Conservation (phyloP, 805 yeast species). For the Maudiozyma serrabonitensis region DNA sequence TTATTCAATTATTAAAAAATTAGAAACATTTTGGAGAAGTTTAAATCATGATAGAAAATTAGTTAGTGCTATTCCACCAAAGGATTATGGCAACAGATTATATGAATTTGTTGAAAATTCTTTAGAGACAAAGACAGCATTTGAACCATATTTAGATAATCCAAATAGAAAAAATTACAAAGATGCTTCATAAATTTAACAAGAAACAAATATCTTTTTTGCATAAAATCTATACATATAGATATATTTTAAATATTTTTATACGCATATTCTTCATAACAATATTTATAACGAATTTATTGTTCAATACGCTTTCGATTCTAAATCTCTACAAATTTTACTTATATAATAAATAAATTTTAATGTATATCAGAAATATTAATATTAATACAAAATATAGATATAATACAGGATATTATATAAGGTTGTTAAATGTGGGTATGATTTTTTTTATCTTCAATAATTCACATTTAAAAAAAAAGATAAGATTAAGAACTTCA, state of each 20-base stretch:
- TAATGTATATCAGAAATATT: no score
- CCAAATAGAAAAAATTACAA: constrained; percentile 14
- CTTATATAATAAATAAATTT: no score
- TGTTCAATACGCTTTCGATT: no score
- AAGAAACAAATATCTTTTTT: background rate
- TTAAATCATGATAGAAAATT: constrained; percentile 56
- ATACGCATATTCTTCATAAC: background rate
- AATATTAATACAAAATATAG: no score
- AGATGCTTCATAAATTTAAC: constrained; percentile 6
- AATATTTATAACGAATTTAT: no score
- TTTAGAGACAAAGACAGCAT: constrained; percentile 18
- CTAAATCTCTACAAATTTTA: no score
- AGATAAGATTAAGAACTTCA: no score
- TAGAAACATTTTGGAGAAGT: constrained; percentile 80
- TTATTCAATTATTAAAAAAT: constrained; percentile 58
- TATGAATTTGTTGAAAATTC: constrained; percentile 51
- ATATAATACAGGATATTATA: no score
- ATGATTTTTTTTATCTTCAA: no score
- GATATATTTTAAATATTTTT: background rate
- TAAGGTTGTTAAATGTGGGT: no score
- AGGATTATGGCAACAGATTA: constrained; percentile 84
- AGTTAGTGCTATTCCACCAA: constrained; percentile 84
- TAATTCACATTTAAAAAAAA: no score
- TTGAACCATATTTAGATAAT: constrained; percentile 4
- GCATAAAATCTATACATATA: background rate